Base-by-base conservation (phyloP, 2,329 filamentous ascomycete species). In the Phialophora verrucosa region DNA sequence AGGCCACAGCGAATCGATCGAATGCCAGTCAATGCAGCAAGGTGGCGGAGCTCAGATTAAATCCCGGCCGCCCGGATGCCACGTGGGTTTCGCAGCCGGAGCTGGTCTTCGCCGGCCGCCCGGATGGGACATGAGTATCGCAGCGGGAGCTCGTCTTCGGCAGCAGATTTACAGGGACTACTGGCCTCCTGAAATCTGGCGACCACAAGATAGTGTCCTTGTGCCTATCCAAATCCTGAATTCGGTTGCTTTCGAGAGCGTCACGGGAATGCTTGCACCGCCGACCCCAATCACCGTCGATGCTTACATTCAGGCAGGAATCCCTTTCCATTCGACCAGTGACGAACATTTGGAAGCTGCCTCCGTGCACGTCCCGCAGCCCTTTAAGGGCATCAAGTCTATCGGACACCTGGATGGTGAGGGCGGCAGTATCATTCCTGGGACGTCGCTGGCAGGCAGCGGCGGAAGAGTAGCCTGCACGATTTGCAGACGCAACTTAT, bases 151-250 rank as follows among this genome's bases (percentile, higher is more conserved):
- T 10, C 47, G n/a, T 1, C 31, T 60, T 17, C 14, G 29, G 14
- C 57, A 60, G 25, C 7, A 8, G 20, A 35, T 60, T 25, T 14
- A 49, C 10, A 23, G 27, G 11, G 58, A 60, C 14, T 1, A 4
- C 6, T 23, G 42, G 42, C 27, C 42, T 3, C 20, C 14, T 50
- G 42, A n/a, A 14, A 32, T 8, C 10, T 60, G 44, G 58, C 14
- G 31, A 7, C 12, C 14, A 23, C n/a, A 17, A 38, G 25, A 8
- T 12, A 47, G 32, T 14, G 12, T 27, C 25, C 23, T 29, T n/a
- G 25, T 59, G 32, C 20, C 42, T 3, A 29, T 59, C 4, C 56
- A 59, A 8, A 59, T 59, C 10, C 23, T 59, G n/a, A 59, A 59
- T 25, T 11, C 56, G n/a, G 17, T 8, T 8, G 56, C 17, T n/a